A percentile compares a stretch with the other conserved stretches of the same genome.
Conservation (phyloP, 2,329 filamentous ascomycete species). For the Talaromyces marneffei region DNA sequence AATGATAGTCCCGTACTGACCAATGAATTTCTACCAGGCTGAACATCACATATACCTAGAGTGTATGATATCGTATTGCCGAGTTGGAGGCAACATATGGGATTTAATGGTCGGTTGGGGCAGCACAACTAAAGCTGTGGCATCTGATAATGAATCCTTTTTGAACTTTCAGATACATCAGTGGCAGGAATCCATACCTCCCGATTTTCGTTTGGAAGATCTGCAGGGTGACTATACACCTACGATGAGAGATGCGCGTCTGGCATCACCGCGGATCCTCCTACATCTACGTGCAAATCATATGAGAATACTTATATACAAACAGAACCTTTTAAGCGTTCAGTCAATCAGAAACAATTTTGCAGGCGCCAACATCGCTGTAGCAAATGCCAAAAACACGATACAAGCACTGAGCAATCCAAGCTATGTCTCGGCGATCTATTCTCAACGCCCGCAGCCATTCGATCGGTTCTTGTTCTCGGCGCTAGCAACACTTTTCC, state of each 20-base stretch:
- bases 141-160: conserved; percentile 64
- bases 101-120: conserved; percentile 68
- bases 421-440: conserved; percentile 57
- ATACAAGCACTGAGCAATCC: conserved; percentile 55
- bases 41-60: conserved; percentile 59
- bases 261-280: conserved; percentile 70
- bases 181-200: conserved; percentile 70
- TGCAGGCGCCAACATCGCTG: conserved; percentile 61
- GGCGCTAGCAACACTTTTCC: conserved; percentile 56
- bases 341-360: conserved; percentile 73
- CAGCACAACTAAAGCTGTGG: conserved; percentile 57
- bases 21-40: background rate
- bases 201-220: conserved; percentile 55
- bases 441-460: conserved; percentile 55
- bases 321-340: conserved; percentile 75
- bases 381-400: conserved; percentile 59
- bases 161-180: conserved; percentile 76
- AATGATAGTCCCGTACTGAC: background rate
- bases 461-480: conserved; percentile 63
- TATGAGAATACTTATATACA: conserved; percentile 81
- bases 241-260: conserved; percentile 50
- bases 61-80: conserved; percentile 78
- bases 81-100: conserved; percentile 80
- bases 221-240: conserved; percentile 37
- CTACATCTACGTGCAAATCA: conserved; percentile 85